Evolutionary conservation across 2,329 filamentous ascomycete species (phyloP).

Genomic region (Cladosporium austrohemisphaericum): DNA sequence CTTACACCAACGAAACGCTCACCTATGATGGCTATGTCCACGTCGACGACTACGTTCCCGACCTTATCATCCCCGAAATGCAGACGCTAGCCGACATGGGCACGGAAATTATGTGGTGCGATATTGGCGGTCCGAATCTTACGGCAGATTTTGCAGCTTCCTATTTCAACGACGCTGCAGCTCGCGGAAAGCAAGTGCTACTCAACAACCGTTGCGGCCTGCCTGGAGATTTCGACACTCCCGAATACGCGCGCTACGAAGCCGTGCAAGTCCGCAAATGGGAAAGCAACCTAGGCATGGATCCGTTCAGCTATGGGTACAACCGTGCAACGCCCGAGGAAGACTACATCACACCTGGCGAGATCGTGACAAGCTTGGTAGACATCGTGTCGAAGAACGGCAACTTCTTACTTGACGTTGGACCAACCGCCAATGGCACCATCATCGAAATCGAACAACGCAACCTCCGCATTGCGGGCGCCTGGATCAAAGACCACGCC

Average conservation of each 20-base stretch:
- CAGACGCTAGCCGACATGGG: conserved; percentile 40
- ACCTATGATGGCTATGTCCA: conserved; percentile 45
- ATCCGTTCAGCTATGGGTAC: conserved; percentile 58
- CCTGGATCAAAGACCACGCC: conserved; percentile 52
- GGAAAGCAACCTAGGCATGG: conserved; percentile 59
- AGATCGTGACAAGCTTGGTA: conserved; percentile 47
- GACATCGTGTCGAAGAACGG: conserved; percentile 56
- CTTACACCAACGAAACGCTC: conserved; percentile 41
- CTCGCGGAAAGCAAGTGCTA: conserved; percentile 46
- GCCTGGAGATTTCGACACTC: conserved; percentile 57
- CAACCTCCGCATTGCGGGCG: conserved; percentile 49
- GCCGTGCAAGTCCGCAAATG: conserved; percentile 54
- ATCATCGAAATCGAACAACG: conserved; percentile 49
- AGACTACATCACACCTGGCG: conserved; percentile 52
- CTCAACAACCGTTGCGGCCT: conserved; percentile 58
- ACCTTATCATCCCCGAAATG: conserved; percentile 46
- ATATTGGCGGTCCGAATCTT: conserved; percentile 43
- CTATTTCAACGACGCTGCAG: conserved; percentile 42
- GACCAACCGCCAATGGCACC: conserved; percentile 53
- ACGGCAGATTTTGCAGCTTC: conserved; percentile 41
- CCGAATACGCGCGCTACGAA: conserved; percentile 53
- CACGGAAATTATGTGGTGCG: conserved; percentile 49
- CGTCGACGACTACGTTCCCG: conserved; percentile 39
- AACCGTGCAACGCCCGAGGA: conserved; percentile 51
- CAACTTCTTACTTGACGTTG: conserved; percentile 56